Evolutionary conservation across 306 rosid species (phyloP).

Genomic region (Medicago arabica): DNA sequence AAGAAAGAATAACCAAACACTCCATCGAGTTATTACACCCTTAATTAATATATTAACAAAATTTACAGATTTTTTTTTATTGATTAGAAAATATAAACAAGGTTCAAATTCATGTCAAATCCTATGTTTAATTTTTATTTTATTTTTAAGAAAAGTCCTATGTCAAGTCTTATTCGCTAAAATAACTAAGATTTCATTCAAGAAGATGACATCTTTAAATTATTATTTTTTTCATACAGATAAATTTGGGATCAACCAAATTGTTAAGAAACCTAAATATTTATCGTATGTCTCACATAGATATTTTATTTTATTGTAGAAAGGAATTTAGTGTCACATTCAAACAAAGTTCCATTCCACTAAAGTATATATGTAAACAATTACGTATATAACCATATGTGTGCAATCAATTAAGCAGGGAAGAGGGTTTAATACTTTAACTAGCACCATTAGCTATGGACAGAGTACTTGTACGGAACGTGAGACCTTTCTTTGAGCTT

Average conservation of each 20-base stretch:
- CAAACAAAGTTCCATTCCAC: constrained; percentile 22
- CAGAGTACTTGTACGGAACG: constrained; percentile 37
- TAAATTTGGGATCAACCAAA: no score
- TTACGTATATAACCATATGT: constrained; percentile 11
- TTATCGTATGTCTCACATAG: no score
- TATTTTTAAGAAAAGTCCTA: no score
- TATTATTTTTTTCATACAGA: not conserved
- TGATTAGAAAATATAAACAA: no score
- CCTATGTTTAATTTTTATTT: no score
- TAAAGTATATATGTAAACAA: not conserved
- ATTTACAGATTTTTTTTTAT: no score
- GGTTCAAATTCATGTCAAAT: no score
- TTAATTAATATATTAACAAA: no score
- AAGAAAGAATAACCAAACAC: not conserved
- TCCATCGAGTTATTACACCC: no score
- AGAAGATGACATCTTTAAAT: not conserved
- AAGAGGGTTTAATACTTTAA: constrained; percentile 38
- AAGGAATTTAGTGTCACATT: constrained; percentile 32
- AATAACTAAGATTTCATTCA: not conserved
- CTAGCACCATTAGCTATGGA: not conserved
- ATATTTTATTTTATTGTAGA: not conserved
- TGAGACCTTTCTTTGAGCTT: not conserved
- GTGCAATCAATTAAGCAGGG: not conserved
- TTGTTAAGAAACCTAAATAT: no score
- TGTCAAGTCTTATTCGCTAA: no score